phyloP scores from a whole-genome alignment of 164 flowering plant genomes.

The Aristolochia contorta region DNA sequence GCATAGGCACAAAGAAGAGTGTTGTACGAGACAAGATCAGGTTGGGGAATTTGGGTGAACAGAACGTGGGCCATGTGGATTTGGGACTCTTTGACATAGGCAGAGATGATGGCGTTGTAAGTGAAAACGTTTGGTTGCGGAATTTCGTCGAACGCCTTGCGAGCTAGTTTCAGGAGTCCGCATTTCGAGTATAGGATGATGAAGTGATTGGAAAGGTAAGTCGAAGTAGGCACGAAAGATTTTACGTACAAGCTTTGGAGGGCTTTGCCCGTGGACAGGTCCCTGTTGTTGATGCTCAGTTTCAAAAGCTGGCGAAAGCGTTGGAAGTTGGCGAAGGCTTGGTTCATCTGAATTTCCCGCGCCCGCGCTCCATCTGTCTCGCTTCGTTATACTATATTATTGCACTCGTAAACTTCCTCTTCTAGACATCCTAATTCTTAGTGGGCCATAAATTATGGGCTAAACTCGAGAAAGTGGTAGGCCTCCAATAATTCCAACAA shows the following conservation, averaged over 20 bases:
- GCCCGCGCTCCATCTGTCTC: too few species aligned
- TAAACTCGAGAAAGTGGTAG: too few species aligned
- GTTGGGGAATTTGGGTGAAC: conserved; percentile 67
- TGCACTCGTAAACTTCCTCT: too few species aligned
- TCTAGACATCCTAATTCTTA: too few species aligned
- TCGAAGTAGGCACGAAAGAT: conserved; percentile 43
- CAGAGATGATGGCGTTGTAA: conserved; percentile 57
- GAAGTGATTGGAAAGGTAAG: conserved; percentile 79
- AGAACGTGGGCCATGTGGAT: conserved; percentile 39
- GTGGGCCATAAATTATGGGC: too few species aligned
- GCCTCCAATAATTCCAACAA: too few species aligned
- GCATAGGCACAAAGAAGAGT: conserved; percentile 74
- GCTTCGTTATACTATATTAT: too few species aligned
- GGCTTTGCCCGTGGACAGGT: conserved; percentile 46
- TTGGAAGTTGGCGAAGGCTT: conserved; percentile 15
- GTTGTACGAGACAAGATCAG: conserved; percentile 72
- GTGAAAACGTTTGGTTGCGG: conserved; percentile 61
- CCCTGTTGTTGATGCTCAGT: conserved; percentile 38
- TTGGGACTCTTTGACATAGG: conserved; percentile 53
- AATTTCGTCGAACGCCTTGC: conserved; percentile 36
- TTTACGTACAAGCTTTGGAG: conserved; percentile 61
- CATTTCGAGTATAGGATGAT: conserved; percentile 75
- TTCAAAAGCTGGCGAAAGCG: conserved; percentile 34
- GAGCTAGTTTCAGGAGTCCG: conserved; percentile 43
- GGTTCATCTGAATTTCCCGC: conserved; percentile 15